Evolutionary conservation across 2,329 filamentous ascomycete genomes (phyloP).

Genomic region (Setomelanomma holmii): DNA sequence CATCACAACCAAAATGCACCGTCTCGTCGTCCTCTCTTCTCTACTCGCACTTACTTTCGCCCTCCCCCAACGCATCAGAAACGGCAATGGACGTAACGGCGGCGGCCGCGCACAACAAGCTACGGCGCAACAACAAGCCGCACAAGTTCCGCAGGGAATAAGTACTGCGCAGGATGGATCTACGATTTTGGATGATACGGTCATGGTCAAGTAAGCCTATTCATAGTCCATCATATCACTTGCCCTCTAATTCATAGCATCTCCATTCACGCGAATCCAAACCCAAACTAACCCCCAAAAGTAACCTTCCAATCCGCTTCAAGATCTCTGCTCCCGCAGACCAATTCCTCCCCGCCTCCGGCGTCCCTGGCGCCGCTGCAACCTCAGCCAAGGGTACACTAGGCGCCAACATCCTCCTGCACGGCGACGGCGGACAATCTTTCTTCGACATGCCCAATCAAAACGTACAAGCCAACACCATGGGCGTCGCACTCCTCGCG

Average conservation of each 20-base stretch:
- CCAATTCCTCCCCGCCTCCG: slow-evolving; percentile 59
- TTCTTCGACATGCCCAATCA: slow-evolving; percentile 67
- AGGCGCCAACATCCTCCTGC: slow-evolving; percentile 63
- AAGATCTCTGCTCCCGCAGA: slow-evolving; percentile 63
- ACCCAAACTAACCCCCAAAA: too few species aligned
- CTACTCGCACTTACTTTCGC: slow-evolving; percentile 31
- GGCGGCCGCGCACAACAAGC: slow-evolving; percentile 18
- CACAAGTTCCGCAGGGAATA: slow-evolving; percentile 45
- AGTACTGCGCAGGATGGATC: slow-evolving; percentile 60
- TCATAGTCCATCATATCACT: too few species aligned
- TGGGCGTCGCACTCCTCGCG: slow-evolving; percentile 62
- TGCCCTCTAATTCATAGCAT: too few species aligned
- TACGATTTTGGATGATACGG: slow-evolving; percentile 63
- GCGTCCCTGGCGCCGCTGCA: slow-evolving; percentile 56
- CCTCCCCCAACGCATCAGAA: slow-evolving; percentile 31
- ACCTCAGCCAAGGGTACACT: slow-evolving; percentile 46
- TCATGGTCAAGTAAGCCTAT: slow-evolving; percentile 56
- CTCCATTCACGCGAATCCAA: too few species aligned
- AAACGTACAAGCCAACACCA: slow-evolving; percentile 58
- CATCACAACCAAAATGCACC: slow-evolving; percentile 13
- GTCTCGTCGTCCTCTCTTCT: slow-evolving; percentile 17
- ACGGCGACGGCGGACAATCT: slow-evolving; percentile 66
- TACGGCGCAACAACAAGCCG: slow-evolving; percentile 45
- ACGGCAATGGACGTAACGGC: neutral
- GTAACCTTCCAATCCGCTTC: slow-evolving; percentile 63